phyloP scores from a whole-genome alignment of 306 rosid species.

The Inga oerstediana region DNA sequence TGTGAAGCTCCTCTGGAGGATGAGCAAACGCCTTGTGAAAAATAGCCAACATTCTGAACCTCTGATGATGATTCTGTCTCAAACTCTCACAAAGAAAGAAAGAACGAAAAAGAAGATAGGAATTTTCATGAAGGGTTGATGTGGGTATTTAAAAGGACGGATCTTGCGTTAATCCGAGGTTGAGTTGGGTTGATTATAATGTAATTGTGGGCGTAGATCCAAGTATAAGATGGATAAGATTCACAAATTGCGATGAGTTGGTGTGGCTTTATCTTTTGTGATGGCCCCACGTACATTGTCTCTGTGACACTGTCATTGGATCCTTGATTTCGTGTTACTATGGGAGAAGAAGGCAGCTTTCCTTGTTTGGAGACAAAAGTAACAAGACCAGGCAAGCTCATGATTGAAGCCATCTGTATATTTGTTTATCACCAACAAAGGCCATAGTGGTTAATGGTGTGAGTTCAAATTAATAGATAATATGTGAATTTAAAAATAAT shows the following conservation, averaged over 20 bases:
- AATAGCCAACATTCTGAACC: constrained; percentile 77
- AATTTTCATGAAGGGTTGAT: neutral
- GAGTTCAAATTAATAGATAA: neutral
- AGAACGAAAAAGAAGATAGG: neutral
- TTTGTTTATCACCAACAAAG: neutral
- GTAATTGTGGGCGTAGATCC: constrained; percentile 45
- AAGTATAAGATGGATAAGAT: neutral
- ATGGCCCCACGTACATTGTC: neutral
- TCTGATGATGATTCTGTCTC: neutral
- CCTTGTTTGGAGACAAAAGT: neutral
- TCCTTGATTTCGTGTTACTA: neutral
- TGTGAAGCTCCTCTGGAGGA: constrained; percentile 93
- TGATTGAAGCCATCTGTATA: neutral
- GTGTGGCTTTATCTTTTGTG: neutral
- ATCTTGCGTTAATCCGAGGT: neutral
- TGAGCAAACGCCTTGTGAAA: constrained; percentile 88
- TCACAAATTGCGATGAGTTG: neutral
- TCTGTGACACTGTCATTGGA: neutral
- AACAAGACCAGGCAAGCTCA: neutral
- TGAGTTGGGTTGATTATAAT: neutral
- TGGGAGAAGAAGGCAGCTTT: neutral
- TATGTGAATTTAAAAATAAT: no score
- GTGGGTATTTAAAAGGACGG: constrained; percentile 7
- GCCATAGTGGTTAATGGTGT: neutral
- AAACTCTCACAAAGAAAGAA: neutral